Evolutionary conservation across 2,329 filamentous ascomycete genomes (phyloP).

Genomic region (Knoxdaviesia capensis): DNA sequence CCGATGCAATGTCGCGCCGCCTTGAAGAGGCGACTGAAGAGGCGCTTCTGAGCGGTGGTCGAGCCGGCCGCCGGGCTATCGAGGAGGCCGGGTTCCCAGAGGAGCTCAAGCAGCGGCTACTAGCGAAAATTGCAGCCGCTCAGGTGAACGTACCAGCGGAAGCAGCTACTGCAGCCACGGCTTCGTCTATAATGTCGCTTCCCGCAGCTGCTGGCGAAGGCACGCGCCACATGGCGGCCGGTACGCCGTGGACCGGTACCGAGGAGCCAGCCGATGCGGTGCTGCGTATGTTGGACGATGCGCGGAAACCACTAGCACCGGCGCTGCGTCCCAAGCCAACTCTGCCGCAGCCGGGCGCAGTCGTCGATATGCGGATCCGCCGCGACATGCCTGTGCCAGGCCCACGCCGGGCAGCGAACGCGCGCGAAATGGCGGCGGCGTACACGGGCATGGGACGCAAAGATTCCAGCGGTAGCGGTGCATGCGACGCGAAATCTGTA

Average conservation of each 20-base stretch:
- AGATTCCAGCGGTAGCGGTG: constrained; percentile 16
- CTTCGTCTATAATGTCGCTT: constrained; percentile 9
- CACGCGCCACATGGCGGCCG: constrained; percentile 45
- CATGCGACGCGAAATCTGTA: background rate
- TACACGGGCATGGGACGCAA: constrained; percentile 29
- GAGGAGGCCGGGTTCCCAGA: constrained; percentile 44
- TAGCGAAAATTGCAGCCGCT: constrained; percentile 34
- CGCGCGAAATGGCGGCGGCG: constrained; percentile 33
- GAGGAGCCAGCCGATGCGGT: constrained; percentile 59
- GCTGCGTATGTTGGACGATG: constrained; percentile 68
- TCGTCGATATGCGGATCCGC: constrained; percentile 30
- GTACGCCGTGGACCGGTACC: constrained; percentile 56
- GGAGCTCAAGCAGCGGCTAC: constrained; percentile 36
- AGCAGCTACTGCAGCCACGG: background rate
- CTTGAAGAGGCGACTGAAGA: constrained; percentile 44
- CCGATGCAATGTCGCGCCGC: constrained; percentile 24
- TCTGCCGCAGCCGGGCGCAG: constrained; percentile 14
- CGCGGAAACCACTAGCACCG: constrained; percentile 43
- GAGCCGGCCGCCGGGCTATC: constrained; percentile 35
- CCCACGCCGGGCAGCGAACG: constrained; percentile 28
- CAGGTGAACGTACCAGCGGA: constrained; percentile 19
- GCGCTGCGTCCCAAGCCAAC: constrained; percentile 24
- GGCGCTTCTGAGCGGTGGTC: constrained; percentile 35
- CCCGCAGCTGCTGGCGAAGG: constrained; percentile 42
- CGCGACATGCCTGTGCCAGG: constrained; percentile 17